Evolutionary conservation across 306 rosid genomes (phyloP).

Genomic region (Vicia villosa): DNA sequence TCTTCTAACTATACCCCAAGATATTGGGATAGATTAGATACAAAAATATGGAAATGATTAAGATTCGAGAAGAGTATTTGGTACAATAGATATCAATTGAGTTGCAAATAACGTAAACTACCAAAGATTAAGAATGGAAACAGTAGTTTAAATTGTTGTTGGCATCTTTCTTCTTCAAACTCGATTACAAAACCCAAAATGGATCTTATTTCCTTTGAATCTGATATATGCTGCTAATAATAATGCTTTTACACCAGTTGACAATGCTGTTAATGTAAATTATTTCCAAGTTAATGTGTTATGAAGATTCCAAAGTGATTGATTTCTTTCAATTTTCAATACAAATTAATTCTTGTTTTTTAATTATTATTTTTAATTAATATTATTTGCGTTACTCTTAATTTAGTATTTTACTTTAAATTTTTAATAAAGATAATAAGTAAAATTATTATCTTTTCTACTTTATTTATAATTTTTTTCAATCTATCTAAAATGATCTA

Average conservation of each 20-base stretch:
- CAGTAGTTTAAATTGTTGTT: background rate
- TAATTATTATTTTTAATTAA: too few species aligned
- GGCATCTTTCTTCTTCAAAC: background rate
- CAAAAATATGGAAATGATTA: background rate
- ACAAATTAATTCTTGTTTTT: too few species aligned
- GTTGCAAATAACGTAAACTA: background rate
- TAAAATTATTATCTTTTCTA: too few species aligned
- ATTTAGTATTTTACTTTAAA: too few species aligned
- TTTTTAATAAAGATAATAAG: too few species aligned
- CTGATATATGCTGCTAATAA: background rate
- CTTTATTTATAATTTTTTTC: too few species aligned
- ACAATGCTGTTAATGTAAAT: background rate
- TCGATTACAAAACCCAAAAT: background rate
- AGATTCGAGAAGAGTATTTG: background rate
- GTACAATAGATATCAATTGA: background rate
- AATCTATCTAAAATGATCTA: too few species aligned
- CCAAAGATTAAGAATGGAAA: background rate
- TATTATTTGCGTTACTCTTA: too few species aligned
- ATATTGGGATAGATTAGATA: background rate
- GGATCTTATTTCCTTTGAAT: background rate
- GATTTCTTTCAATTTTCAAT: too few species aligned
- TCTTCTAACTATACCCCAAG: background rate
- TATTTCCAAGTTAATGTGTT: background rate
- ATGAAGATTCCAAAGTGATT: too few species aligned
- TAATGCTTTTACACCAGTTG: background rate